Base-by-base conservation (phyloP, 2,329 filamentous ascomycete genomes). In the Emergomyces africanus region DNA sequence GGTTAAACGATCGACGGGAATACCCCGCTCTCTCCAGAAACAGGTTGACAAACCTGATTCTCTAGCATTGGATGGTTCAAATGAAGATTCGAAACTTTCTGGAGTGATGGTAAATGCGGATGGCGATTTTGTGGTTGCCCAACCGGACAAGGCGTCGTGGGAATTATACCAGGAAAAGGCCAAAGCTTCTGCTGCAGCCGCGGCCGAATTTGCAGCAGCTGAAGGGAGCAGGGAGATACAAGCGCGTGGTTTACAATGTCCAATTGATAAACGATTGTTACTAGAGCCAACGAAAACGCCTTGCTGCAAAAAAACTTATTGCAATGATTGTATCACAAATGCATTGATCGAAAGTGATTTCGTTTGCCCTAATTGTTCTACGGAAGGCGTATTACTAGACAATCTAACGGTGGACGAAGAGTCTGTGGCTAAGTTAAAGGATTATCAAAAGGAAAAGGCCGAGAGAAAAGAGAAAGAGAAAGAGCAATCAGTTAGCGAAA, bases 321-420 rank as follows among this genome's bases (percentile, higher is more conserved):
- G 94, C 82, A 94, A 94, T 83, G 90, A 96, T 74, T 99, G 94
- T 87, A 96, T 99, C 77, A 95, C 94, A 74, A 96, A 96, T 83
- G 89, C 91, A 76, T 86, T 99, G 76, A 92, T 96, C 77, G 91
- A 97, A 80, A 94, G 88, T 83, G 94, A 99, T 81, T 90, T 99
- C 77, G 81, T 91, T 75, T 99, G 94, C 75, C 94, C 94, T 64
- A 86, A 86, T 66, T 99, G 94, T 79, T 84, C 89, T 75, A 88
- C 87, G 63, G 90, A 96, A 72, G 89, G 89, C 69, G 89, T 96
- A 64, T 80, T 96, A 68, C 88, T 97, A 76, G 92, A 96, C 81
- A 88, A 96, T 75, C 83, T 99, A 66, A 83, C 86, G 70, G 77
- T 85, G 64, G 90, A 97, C 75, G 87, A 89, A 65, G 89, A 94